A percentile compares a stretch with the other conserved stretches of the same genome.
These are phyloP conservation scores for Favolaschia claudopus DNA, from an alignment of 768 basidiomycete species.

Conservation along the genomic window DNA sequence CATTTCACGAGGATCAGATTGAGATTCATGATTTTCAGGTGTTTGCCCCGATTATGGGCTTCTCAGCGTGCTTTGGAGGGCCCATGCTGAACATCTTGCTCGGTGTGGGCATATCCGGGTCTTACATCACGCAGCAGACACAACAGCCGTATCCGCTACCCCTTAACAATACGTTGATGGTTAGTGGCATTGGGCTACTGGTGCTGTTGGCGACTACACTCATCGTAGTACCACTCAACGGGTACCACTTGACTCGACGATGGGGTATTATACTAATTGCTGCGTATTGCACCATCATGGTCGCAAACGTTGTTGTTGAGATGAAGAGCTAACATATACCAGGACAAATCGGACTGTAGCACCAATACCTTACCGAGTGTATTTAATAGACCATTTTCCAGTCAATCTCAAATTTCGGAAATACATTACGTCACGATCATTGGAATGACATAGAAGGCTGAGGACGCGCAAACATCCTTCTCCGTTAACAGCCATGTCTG, in stretches of 20 bases:
- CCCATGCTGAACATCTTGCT: slow-evolving; percentile 93
- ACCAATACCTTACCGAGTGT: too few relatives aligned
- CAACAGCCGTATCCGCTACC: slow-evolving; percentile 71
- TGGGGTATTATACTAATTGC: slow-evolving; percentile 86
- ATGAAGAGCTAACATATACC: slow-evolving; percentile 42
- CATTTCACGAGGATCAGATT: background rate
- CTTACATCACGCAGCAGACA: slow-evolving; percentile 78
- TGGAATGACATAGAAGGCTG: background rate
- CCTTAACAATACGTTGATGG: slow-evolving; percentile 84
- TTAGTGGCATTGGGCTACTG: slow-evolving; percentile 86
- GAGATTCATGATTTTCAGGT: slow-evolving; percentile 47
- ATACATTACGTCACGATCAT: too few relatives aligned
- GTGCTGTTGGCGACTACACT: slow-evolving; percentile 76
- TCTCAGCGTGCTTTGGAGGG: slow-evolving; percentile 93
- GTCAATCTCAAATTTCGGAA: too few relatives aligned
- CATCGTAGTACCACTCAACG: slow-evolving; percentile 85
- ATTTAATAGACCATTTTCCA: too few relatives aligned
- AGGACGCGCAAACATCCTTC: background rate
- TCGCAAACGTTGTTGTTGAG: slow-evolving; percentile 82
- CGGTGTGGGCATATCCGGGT: slow-evolving; percentile 91
- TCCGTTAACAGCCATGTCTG: slow-evolving; percentile 54
- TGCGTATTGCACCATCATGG: slow-evolving; percentile 81
- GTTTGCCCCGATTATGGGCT: slow-evolving; percentile 93
- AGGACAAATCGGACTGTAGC: slow-evolving; percentile 4
- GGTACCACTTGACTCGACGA: slow-evolving; percentile 75